Conservation (phyloP, 306 rosid species). For the Quercus parvula region DNA sequence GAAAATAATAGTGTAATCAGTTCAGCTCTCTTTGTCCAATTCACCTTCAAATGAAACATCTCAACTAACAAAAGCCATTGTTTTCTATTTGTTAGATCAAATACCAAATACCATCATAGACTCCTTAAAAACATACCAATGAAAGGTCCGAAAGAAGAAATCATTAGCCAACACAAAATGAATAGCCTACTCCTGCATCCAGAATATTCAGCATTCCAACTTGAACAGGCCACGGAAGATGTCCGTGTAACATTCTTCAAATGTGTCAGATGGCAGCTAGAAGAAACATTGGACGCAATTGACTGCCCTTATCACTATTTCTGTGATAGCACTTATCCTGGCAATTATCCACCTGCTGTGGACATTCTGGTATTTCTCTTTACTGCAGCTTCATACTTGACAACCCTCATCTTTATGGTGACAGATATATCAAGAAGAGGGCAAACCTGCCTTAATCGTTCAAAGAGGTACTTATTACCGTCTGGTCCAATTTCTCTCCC, state of each 20-base stretch:
- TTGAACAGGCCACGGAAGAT: constrained; percentile 42
- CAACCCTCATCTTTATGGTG: constrained; percentile 53
- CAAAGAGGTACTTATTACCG: constrained; percentile 53
- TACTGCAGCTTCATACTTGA: constrained; percentile 48
- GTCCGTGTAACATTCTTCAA: constrained; percentile 62
- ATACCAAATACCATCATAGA: constrained; percentile 4
- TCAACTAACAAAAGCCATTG: constrained; percentile 45
- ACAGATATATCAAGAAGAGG: constrained; percentile 40
- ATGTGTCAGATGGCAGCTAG: constrained; percentile 91
- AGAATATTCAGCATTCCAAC: constrained; percentile 41
- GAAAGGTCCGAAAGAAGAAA: constrained; percentile 9
- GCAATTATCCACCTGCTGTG: constrained; percentile 50
- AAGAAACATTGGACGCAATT: constrained; percentile 69
- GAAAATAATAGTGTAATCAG: constrained; percentile 34
- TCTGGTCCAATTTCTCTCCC: constrained; percentile 88
- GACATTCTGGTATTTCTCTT: constrained; percentile 56
- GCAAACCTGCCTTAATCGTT: constrained; percentile 10
- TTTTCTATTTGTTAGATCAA: constrained; percentile 20
- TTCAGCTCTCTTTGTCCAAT: constrained; percentile 63
- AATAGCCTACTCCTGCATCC: constrained; percentile 40
- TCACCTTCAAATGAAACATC: constrained; percentile 44
- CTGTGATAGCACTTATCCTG: constrained; percentile 69
- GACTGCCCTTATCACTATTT: constrained; percentile 84
- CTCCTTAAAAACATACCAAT: background rate
- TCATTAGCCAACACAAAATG: constrained; percentile 30